Evolutionary conservation across 2,329 filamentous ascomycete genomes (phyloP).

Genomic region (Coniochaeta hoffmannii): DNA sequence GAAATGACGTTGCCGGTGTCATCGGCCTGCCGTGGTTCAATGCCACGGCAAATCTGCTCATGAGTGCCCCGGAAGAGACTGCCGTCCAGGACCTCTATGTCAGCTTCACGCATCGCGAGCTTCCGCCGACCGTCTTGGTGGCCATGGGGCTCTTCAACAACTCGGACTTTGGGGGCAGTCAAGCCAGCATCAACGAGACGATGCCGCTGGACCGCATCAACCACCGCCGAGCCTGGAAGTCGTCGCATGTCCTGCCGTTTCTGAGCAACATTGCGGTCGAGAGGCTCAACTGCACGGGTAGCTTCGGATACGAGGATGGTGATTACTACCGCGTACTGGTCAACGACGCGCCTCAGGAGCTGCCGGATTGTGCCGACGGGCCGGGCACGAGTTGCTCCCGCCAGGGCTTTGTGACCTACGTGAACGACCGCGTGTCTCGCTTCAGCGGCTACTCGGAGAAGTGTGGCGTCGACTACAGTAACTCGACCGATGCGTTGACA

Average conservation of each 20-base stretch:
- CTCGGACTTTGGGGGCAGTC: slow-evolving; percentile 43
- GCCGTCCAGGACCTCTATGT: slow-evolving; percentile 53
- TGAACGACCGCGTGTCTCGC: slow-evolving; percentile 27
- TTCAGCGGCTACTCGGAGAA: slow-evolving; percentile 32
- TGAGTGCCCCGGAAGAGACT: slow-evolving; percentile 21
- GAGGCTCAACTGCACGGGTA: slow-evolving; percentile 51
- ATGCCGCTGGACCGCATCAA: slow-evolving; percentile 59
- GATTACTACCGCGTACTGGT: slow-evolving; percentile 40
- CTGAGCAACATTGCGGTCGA: slow-evolving; percentile 60
- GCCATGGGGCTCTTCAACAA: slow-evolving; percentile 66
- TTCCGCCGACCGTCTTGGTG: slow-evolving; percentile 59
- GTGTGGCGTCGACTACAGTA: slow-evolving; percentile 27
- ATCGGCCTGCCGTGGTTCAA: slow-evolving; percentile 63
- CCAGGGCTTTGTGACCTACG: slow-evolving; percentile 28
- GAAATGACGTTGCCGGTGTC: slow-evolving; percentile 46
- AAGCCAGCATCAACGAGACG: slow-evolving; percentile 48
- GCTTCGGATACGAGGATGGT: slow-evolving; percentile 44
- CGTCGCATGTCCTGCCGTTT: slow-evolving; percentile 56
- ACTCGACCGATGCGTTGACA: slow-evolving; percentile 25
- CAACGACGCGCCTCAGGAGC: slow-evolving; percentile 33
- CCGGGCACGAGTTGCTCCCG: slow-evolving; percentile 36
- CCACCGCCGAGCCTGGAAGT: slow-evolving; percentile 55
- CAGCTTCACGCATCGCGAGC: slow-evolving; percentile 62
- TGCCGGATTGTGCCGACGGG: slow-evolving; percentile 33
- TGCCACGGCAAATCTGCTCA: slow-evolving; percentile 44